A percentile compares a stretch with the other conserved stretches of the same genome.
phyloP scores from a whole-genome alignment of 2,329 filamentous ascomycete species.

The Aspergillus awamori region DNA sequence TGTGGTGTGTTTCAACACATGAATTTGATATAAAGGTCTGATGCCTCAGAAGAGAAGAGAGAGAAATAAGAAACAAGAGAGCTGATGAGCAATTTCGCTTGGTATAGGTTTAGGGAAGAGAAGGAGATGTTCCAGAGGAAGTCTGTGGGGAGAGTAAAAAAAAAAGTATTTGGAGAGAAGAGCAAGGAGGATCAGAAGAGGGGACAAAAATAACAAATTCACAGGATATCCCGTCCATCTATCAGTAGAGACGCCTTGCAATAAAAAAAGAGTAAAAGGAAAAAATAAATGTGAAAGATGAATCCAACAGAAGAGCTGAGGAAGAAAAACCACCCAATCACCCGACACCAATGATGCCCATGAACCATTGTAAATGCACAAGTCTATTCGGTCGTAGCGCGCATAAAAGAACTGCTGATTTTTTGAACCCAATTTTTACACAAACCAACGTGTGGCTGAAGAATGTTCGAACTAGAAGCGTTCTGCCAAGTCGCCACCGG shows the following conservation, averaged over 20 bases:
- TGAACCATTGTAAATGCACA: conserved; percentile 42
- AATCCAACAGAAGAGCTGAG: background rate
- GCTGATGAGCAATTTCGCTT: conserved; percentile 16
- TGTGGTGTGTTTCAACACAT: background rate
- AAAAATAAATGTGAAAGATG: conserved; percentile 9
- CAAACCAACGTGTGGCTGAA: conserved; percentile 10
- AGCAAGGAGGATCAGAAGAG: conserved; percentile 12
- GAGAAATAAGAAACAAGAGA: conserved; percentile 21
- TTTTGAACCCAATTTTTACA: conserved; percentile 20
- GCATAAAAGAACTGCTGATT: conserved; percentile 30
- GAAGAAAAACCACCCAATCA: conserved; percentile 20
- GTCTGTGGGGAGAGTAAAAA: background rate
- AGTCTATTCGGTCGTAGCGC: conserved; percentile 45
- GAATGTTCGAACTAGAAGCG: conserved; percentile 43
- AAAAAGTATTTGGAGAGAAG: too few species aligned
- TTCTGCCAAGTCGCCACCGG: conserved; percentile 70
- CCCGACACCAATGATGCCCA: conserved; percentile 43
- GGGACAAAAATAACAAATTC: conserved; percentile 15
- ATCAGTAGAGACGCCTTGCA: conserved; percentile 29
- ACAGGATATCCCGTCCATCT: conserved; percentile 31
- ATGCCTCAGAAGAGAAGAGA: conserved; percentile 17
- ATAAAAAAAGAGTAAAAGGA: conserved; percentile 16
- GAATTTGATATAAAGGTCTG: background rate
- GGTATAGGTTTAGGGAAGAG: background rate
- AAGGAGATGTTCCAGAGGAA: conserved; percentile 3